A percentile compares a stretch with the other conserved stretches of the same genome.
Evolutionary conservation across 129 eudicot species (phyloP).

Genomic region (Glebionis coronaria): DNA sequence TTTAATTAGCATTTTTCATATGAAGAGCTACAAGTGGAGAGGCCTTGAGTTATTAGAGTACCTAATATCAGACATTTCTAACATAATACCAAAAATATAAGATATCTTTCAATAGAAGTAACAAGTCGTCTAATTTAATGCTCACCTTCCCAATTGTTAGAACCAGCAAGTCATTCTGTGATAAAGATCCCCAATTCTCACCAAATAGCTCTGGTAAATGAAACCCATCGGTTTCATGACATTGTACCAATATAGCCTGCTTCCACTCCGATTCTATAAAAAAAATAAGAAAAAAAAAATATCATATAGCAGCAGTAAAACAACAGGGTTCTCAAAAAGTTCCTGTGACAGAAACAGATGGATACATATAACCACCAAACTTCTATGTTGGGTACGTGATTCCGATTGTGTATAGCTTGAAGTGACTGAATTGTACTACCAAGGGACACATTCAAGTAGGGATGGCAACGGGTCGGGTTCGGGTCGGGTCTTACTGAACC

Average conservation of each 20-base stretch:
- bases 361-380: neutral
- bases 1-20: neutral
- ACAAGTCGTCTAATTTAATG: conserved; percentile 41
- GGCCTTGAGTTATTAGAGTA: neutral
- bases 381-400: neutral
- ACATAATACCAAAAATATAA: neutral
- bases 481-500: too few relatives aligned
- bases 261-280: conserved; percentile 45
- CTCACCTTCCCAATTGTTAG: conserved; percentile 65
- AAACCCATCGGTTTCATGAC: conserved; percentile 77
- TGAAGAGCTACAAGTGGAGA: neutral
- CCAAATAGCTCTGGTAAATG: conserved; percentile 53
- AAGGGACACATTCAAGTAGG: neutral
- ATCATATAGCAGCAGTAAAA: neutral
- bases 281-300: neutral
- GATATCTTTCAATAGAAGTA: conserved; percentile 54
- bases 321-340: too few relatives aligned
- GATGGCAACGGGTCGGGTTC: too few relatives aligned
- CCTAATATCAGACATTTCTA: neutral
- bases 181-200: conserved; percentile 47
- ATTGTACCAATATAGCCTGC: conserved; percentile 46
- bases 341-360: neutral
- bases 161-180: conserved; percentile 74
- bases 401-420: neutral
- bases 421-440: neutral